Percentiles rank a stretch among this genome's conserved stretches.
phyloP scores from a whole-genome alignment of 768 basidiomycete genomes.

The Botryobasidium botryosum region DNA sequence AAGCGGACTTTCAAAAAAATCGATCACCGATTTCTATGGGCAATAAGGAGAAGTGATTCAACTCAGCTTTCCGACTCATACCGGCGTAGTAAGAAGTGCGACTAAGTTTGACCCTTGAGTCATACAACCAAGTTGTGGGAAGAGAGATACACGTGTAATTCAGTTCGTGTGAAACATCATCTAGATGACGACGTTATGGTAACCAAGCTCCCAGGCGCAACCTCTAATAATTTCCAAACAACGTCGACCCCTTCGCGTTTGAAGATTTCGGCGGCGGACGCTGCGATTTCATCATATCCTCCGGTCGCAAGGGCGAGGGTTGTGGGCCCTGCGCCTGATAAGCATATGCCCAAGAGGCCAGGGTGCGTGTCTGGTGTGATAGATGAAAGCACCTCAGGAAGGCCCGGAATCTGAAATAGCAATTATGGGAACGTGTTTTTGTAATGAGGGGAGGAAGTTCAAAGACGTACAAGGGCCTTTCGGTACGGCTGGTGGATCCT shows the following conservation, averaged over 20 bases:
- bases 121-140: too few relatives aligned
- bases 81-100: too few relatives aligned
- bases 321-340: slow-evolving; percentile 95
- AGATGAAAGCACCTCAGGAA: slow-evolving; percentile 76
- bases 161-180: too few relatives aligned
- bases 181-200: too few relatives aligned
- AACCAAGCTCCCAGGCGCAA: slow-evolving; percentile 30
- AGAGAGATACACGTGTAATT: too few relatives aligned
- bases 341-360: slow-evolving; percentile 91
- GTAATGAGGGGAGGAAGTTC: background rate
- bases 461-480: slow-evolving; percentile 49
- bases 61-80: too few relatives aligned
- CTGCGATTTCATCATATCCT: slow-evolving; percentile 72
- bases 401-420: slow-evolving; percentile 67
- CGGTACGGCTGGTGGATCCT: slow-evolving; percentile 95
- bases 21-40: too few relatives aligned
- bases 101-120: too few relatives aligned
- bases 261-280: slow-evolving; percentile 65
- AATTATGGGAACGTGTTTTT: background rate
- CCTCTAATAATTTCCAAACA: slow-evolving; percentile 75
- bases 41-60: too few relatives aligned
- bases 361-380: slow-evolving; percentile 83
- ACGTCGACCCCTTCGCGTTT: slow-evolving; percentile 53
- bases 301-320: slow-evolving; percentile 85
- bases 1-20: too few relatives aligned